Percentiles rank a stretch among this genome's conserved stretches.
Evolutionary conservation across 2,329 filamentous ascomycete genomes (phyloP).

Genomic region (Alternaria sp.): DNA sequence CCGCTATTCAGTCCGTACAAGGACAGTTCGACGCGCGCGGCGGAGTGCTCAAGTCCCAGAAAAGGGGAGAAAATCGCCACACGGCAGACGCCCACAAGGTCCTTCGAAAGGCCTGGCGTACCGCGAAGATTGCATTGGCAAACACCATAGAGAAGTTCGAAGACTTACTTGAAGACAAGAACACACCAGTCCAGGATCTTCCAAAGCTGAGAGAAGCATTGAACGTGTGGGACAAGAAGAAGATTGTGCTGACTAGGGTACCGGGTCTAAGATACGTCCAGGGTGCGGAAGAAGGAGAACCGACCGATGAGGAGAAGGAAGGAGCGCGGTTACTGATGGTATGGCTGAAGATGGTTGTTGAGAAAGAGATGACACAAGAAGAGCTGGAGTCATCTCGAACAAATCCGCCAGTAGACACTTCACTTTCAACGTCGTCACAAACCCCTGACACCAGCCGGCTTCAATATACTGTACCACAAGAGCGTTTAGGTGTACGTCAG

Average conservation of each 20-base stretch:
- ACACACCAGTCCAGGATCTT: slow-evolving; percentile 3
- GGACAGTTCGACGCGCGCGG: slow-evolving; percentile 4
- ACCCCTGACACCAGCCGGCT: not conserved
- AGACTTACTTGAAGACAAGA: not conserved
- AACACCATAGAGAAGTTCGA: slow-evolving; percentile 16
- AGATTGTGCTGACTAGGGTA: slow-evolving; percentile 11
- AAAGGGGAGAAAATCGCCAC: not conserved
- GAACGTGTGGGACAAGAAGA: slow-evolving; percentile 16
- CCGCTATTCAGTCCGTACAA: slow-evolving; percentile 5
- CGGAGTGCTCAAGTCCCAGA: slow-evolving; percentile 10
- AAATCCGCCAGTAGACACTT: not conserved
- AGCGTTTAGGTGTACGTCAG: not conserved
- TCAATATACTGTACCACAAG: not conserved
- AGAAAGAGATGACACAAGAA: slow-evolving; percentile 5
- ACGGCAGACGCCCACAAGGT: not conserved
- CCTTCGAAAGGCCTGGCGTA: slow-evolving; percentile 10
- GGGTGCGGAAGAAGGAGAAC: slow-evolving; percentile 13
- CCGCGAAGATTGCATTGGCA: slow-evolving; percentile 13
- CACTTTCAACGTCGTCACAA: not conserved
- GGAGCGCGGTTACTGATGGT: slow-evolving; percentile 6
- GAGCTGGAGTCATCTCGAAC: not conserved
- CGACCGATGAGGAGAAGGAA: slow-evolving; percentile 15
- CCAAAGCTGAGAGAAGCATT: slow-evolving; percentile 13
- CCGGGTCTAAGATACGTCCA: slow-evolving; percentile 16
- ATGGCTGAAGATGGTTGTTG: slow-evolving; percentile 5